These are phyloP conservation scores for Luffa acutangula DNA, from an alignment of 306 rosid species.

Conservation along the genomic window DNA sequence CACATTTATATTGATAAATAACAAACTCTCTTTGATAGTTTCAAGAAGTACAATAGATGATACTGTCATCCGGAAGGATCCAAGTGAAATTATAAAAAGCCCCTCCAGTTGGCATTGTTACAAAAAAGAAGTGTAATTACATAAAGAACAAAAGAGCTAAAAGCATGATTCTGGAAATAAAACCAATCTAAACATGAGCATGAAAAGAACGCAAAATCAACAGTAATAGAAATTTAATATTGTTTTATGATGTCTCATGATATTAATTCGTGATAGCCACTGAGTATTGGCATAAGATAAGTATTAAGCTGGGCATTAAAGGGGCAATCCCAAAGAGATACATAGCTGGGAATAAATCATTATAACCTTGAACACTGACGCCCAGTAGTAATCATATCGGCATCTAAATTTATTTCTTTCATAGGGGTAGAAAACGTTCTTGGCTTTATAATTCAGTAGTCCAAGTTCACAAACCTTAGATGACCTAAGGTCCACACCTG, in stretches of 20 bases:
- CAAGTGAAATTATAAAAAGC: neutral
- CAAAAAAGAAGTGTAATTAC: neutral
- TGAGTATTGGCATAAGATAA: neutral
- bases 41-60: neutral
- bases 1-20: neutral
- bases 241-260: neutral
- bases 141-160: neutral
- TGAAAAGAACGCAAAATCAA: neutral
- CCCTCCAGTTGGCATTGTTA: neutral
- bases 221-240: neutral
- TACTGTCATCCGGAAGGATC: neutral
- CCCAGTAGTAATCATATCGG: constrained; percentile 92
- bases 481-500: constrained; percentile 94
- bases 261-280: neutral
- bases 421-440: constrained; percentile 55
- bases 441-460: constrained; percentile 64
- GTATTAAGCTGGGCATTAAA: neutral
- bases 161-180: neutral
- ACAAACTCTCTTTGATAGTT: neutral
- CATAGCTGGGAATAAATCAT: neutral
- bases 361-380: constrained; percentile 76
- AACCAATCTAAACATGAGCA: neutral
- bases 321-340: neutral
- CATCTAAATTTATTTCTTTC: constrained; percentile 69
- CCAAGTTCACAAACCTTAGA: constrained; percentile 89